phyloP scores from a whole-genome alignment of 495 filamentous ascomycete species.

The Trichodelitschia bisporula region DNA sequence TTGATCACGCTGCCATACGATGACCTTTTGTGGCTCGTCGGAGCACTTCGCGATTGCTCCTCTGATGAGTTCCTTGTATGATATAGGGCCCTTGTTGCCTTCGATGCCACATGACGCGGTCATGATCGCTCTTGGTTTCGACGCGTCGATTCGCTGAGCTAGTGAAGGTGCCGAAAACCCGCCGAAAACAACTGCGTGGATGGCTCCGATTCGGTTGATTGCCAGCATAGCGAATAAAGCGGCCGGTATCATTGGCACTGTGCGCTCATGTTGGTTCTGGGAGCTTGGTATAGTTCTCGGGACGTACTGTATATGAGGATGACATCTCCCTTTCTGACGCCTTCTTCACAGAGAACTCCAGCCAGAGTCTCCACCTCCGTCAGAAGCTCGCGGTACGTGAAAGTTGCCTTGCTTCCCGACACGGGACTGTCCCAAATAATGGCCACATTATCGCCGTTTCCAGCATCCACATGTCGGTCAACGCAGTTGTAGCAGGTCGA shows the following conservation, averaged over 20 bases:
- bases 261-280: not conserved
- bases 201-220: slow-evolving; percentile 55
- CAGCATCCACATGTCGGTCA: slow-evolving; percentile 60
- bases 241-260: slow-evolving; percentile 91
- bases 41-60: slow-evolving; percentile 14
- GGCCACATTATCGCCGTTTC: slow-evolving; percentile 44
- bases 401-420: slow-evolving; percentile 42
- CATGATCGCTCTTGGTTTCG: slow-evolving; percentile 46
- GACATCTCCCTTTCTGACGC: slow-evolving; percentile 64
- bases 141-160: slow-evolving; percentile 73
- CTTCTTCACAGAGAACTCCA: slow-evolving; percentile 60
- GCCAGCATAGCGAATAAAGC: slow-evolving; percentile 68
- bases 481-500: slow-evolving; percentile 80
- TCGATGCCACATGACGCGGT: slow-evolving; percentile 88
- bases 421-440: slow-evolving; percentile 81
- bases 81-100: slow-evolving; percentile 47
- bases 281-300: too few species aligned
- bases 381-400: slow-evolving; percentile 50
- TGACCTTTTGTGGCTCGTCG: slow-evolving; percentile 22
- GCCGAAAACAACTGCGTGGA: slow-evolving; percentile 82
- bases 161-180: slow-evolving; percentile 64
- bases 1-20: slow-evolving; percentile 64
- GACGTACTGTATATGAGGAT: slow-evolving; percentile 75
- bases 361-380: slow-evolving; percentile 69
- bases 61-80: slow-evolving; percentile 44